phyloP scores from a whole-genome alignment of 495 filamentous ascomycete genomes.

The Podospora anserina region DNA sequence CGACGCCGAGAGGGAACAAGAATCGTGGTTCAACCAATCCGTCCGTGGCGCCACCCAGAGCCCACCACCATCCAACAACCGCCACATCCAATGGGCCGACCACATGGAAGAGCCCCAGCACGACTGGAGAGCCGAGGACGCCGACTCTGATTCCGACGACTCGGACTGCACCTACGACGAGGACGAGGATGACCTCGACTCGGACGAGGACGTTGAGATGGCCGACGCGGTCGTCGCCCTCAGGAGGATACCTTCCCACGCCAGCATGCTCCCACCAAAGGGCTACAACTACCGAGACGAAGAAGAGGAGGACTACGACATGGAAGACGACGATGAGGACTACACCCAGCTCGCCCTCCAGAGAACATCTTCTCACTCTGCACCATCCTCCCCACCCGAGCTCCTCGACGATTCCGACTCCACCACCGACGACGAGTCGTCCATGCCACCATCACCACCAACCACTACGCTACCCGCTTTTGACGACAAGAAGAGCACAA shows the following conservation, averaged over 20 bases:
- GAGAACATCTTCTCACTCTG: conserved; percentile 67
- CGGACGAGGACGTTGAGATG: conserved; percentile 54
- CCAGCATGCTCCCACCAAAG: conserved; percentile 21
- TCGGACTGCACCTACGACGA: conserved; percentile 32
- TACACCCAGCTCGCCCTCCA: conserved; percentile 67
- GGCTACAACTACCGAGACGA: conserved; percentile 14
- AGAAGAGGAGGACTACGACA: conserved; percentile 50
- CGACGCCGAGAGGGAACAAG: conserved; percentile 92
- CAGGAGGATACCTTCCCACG: conserved; percentile 42
- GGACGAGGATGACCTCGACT: conserved; percentile 23
- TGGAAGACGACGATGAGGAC: conserved; percentile 65
- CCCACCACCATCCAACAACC: conserved; percentile 44
- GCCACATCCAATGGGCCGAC: conserved; percentile 87
- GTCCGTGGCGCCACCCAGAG: conserved; percentile 67
- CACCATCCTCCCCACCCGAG: conserved; percentile 53
- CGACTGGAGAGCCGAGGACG: conserved; percentile 65
- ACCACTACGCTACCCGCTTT: conserved; percentile 63
- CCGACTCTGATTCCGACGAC: conserved; percentile 47
- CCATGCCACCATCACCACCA: conserved; percentile 83
- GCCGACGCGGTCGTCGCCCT: conserved; percentile 47
- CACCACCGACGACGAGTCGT: conserved; percentile 62
- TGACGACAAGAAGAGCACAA: conserved; percentile 57
- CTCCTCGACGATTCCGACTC: conserved; percentile 68
- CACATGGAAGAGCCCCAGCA: conserved; percentile 69
- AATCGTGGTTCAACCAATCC: conserved; percentile 96